A percentile compares a stretch with the other conserved stretches of the same genome.
phyloP scores from a whole-genome alignment of 768 basidiomycete species.

The Pleurotus tuber-regium region DNA sequence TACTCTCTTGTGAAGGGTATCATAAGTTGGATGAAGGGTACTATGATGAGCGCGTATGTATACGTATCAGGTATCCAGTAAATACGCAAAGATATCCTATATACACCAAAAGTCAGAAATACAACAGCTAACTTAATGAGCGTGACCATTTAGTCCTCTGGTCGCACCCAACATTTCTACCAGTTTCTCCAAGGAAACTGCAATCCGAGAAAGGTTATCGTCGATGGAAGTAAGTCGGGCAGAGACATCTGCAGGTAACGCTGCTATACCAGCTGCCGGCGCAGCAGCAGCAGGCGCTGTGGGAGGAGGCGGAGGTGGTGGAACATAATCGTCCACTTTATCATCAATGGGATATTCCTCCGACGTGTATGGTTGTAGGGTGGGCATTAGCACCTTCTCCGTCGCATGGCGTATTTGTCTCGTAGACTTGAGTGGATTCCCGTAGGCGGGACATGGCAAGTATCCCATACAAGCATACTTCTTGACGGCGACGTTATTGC shows the following conservation, averaged over 20 bases:
- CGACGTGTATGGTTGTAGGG: conserved; percentile 20
- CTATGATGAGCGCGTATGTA: too few species aligned
- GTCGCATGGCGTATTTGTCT: conserved; percentile 33
- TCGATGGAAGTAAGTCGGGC: conserved; percentile 33
- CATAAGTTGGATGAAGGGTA: too few species aligned
- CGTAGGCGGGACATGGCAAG: conserved; percentile 34
- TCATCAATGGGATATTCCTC: conserved; percentile 28
- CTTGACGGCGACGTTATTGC: conserved; percentile 22
- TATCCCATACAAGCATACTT: conserved; percentile 32
- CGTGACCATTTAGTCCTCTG: not conserved
- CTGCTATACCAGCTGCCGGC: conserved; percentile 1
- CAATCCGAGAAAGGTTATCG: conserved; percentile 32
- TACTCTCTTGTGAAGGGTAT: too few species aligned
- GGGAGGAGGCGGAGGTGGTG: conserved; percentile 21
- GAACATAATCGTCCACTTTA: conserved; percentile 30
- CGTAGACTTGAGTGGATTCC: conserved; percentile 24
- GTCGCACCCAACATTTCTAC: conserved; percentile 17
- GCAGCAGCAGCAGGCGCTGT: not conserved
- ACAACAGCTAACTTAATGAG: too few species aligned
- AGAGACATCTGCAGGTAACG: conserved; percentile 26
- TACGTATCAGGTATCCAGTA: too few species aligned
- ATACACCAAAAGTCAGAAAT: too few species aligned
- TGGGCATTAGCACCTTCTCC: conserved; percentile 28
- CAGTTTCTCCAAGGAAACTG: conserved; percentile 32
- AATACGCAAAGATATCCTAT: too few species aligned